Percentiles rank a stretch among this genome's conserved stretches.
Evolutionary conservation across 495 filamentous ascomycete species (phyloP).

Genomic region (Penicillium bovifimosum): DNA sequence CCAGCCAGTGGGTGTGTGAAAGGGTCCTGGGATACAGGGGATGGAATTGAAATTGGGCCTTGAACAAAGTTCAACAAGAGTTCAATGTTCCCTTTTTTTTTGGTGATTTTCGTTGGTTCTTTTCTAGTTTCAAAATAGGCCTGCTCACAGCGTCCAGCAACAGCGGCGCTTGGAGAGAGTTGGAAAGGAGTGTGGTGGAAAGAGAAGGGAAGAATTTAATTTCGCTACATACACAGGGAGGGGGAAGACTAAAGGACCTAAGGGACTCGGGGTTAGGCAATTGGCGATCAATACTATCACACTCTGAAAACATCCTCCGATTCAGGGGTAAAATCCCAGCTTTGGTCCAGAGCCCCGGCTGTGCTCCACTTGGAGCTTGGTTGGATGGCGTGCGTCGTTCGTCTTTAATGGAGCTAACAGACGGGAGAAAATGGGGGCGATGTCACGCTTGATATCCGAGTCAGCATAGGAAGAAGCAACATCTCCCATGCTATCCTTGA

Average conservation of each 20-base stretch:
- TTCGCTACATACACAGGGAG: not conserved
- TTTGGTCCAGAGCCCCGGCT: slow-evolving; percentile 1
- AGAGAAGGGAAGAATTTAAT: slow-evolving; percentile 7
- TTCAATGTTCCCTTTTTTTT: not conserved
- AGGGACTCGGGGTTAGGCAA: not conserved
- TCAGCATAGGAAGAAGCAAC: no score
- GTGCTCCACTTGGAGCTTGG: slow-evolving; percentile 22
- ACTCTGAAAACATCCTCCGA: not conserved
- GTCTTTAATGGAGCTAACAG: slow-evolving; percentile 15
- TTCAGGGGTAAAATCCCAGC: slow-evolving; percentile 26
- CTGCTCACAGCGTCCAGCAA: slow-evolving; percentile 42
- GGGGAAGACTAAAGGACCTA: not conserved
- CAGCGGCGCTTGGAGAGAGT: slow-evolving; percentile 36
- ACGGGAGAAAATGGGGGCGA: slow-evolving; percentile 1
- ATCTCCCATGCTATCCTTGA: no score
- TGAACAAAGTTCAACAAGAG: slow-evolving; percentile 5
- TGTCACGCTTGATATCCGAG: no score
- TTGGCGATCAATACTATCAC: not conserved
- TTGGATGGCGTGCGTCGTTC: slow-evolving; percentile 9
- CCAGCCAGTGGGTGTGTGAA: slow-evolving; percentile 24
- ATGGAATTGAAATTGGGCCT: slow-evolving; percentile 20
- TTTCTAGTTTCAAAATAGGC: slow-evolving; percentile 26
- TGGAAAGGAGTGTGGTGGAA: slow-evolving; percentile 14
- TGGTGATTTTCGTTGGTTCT: slow-evolving; percentile 15
- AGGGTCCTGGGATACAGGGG: slow-evolving; percentile 16